Conservation (phyloP, 148 eudicot genomes). For the Rhododendron mucronatum region DNA sequence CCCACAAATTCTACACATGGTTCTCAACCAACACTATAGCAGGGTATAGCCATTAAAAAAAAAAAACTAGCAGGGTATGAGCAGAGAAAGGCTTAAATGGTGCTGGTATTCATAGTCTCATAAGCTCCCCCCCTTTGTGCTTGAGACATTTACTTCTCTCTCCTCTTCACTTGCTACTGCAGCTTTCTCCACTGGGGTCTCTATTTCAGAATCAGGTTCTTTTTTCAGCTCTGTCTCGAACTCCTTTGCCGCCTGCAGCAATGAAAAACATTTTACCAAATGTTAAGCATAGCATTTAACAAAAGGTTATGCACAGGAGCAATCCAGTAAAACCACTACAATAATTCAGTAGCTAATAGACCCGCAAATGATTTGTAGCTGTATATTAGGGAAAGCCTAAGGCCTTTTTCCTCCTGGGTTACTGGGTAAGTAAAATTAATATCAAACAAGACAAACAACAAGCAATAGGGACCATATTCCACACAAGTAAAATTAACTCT, state of each 20-base stretch:
- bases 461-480: background rate
- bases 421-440: background rate
- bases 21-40: background rate
- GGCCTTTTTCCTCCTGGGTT: background rate
- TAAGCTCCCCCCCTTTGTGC: constrained; percentile 46
- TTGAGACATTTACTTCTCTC: constrained; percentile 35
- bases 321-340: background rate
- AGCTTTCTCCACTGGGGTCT: constrained; percentile 29
- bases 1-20: background rate
- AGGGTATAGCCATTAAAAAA: no score
- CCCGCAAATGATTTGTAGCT: background rate
- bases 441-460: background rate
- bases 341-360: background rate
- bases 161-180: constrained; percentile 35
- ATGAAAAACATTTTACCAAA: background rate
- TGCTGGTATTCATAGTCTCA: constrained; percentile 16
- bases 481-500: background rate
- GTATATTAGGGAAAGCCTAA: background rate
- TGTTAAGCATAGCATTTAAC: background rate
- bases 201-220: constrained; percentile 33
- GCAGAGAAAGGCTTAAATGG: background rate
- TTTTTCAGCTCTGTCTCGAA: constrained; percentile 72
- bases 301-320: background rate
- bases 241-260: constrained; percentile 77
- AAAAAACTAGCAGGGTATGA: background rate